Conservation (phyloP, 768 basidiomycete genomes). For the Tephrocybe sp. region DNA sequence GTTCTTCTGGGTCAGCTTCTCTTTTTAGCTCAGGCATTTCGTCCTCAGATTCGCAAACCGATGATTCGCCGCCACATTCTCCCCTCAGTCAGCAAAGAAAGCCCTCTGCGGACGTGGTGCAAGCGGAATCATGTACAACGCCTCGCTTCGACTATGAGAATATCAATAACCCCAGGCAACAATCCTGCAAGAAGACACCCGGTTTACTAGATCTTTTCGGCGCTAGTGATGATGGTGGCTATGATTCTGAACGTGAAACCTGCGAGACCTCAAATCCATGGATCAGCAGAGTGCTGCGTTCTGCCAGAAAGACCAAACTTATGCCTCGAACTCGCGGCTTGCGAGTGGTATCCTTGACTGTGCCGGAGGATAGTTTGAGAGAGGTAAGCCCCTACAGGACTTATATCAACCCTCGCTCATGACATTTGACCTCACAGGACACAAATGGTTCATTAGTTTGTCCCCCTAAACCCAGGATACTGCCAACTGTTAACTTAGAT, state of each 20-base stretch:
- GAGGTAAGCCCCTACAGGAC: conserved; percentile 1
- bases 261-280: background rate
- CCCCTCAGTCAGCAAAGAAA: background rate
- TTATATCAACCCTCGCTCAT: background rate
- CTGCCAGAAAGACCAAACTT: background rate
- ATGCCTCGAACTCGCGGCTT: background rate
- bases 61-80: conserved; percentile 14
- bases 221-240: conserved; percentile 8
- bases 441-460: background rate
- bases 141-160: background rate
- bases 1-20: conserved; percentile 10
- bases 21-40: conserved; percentile 10
- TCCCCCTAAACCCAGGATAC: conserved; percentile 8
- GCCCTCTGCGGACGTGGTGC: background rate
- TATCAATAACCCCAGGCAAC: conserved; percentile 9
- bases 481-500: background rate
- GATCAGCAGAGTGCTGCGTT: background rate
- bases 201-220: background rate
- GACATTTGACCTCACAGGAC: background rate
- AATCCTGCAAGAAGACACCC: background rate
- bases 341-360: background rate
- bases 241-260: conserved; percentile 16
- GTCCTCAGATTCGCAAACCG: conserved; percentile 16
- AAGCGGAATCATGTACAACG: background rate
- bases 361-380: background rate